Evolutionary conservation across 768 basidiomycete species (phyloP), one percentile per base, ranked within the genome.

Genomic region (Kwoniella bestiolae): DNA sequence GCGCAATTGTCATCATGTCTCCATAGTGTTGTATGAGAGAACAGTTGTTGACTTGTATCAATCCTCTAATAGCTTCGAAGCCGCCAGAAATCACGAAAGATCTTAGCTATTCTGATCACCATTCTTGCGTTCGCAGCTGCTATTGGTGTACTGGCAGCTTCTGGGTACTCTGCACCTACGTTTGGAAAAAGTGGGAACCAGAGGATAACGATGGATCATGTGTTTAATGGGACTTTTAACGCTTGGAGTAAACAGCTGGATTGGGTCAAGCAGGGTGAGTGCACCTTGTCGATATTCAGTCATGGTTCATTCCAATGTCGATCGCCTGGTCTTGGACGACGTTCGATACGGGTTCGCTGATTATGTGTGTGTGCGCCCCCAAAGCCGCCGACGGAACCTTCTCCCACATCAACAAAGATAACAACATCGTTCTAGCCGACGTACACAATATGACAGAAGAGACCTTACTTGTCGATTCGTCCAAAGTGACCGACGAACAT

Each of bases 321-420:
- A 23, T 26, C 35, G 34, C n/a, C 49, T 18, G 16, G 32, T 23
- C 8, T 62, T 3, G 9, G n/a, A n/a, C n/a, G n/a, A n/a, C n/a
- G n/a, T n/a, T n/a, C n/a, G n/a, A n/a, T n/a, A n/a, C n/a, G n/a
- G n/a, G n/a, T n/a, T n/a, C n/a, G n/a, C n/a, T n/a, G n/a, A n/a
- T n/a, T n/a, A n/a, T n/a, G n/a, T n/a, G n/a, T n/a, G n/a, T n/a
- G n/a, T n/a, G n/a, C n/a, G n/a, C n/a, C n/a, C n/a, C n/a, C 32
- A 41, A 60, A 96, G 96, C 94, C 71, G 92, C 92, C 0, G 96
- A 99, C 78, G 96, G 96, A 0, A 91, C 96, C 1, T 96, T 89
- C 82, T 91, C 91, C 2, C 69, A 73, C 5, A 83, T 86, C 0
- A 82, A 82, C 23, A 82, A 87, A 52, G 82, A 86, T 28, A 87